Conservation (phyloP, 2,329 filamentous ascomycete species). For the Hypoxylon sp. region DNA sequence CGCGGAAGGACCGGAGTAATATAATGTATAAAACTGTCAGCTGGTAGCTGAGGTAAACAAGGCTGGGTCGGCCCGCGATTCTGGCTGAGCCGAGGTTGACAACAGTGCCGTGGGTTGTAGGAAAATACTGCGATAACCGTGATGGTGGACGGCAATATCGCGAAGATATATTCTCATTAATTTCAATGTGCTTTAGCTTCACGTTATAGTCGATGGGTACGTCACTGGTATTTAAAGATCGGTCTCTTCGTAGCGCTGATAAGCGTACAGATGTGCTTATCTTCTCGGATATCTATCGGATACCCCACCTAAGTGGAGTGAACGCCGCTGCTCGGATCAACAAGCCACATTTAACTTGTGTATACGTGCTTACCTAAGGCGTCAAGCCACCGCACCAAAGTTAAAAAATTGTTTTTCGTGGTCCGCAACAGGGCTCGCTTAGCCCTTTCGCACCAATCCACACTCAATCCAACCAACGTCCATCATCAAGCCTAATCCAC, state of each 20-base stretch:
- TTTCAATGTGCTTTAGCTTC: too few relatives aligned
- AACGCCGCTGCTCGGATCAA: background rate
- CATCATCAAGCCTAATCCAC: constrained; percentile 50
- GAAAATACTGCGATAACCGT: background rate
- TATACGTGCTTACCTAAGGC: background rate
- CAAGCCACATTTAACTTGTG: constrained; percentile 34
- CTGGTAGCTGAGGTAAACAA: constrained; percentile 1
- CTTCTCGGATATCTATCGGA: constrained; percentile 15
- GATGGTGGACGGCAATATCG: background rate
- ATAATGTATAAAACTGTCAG: constrained; percentile 1
- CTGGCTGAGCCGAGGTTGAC: background rate
- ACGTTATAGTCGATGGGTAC: background rate
- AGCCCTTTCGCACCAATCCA: constrained; percentile 50
- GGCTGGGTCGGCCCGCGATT: background rate
- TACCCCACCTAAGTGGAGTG: background rate
- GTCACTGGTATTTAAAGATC: background rate
- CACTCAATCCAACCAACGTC: constrained; percentile 39
- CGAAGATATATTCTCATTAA: background rate
- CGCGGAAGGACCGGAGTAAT: constrained; percentile 14
- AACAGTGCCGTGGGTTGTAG: background rate
- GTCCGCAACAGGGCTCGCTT: constrained; percentile 51
- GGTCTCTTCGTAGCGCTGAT: background rate
- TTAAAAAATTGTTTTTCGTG: constrained; percentile 48
- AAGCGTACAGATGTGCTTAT: background rate
- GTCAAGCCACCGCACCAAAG: constrained; percentile 41